Conservation (phyloP, 2,329 filamentous ascomycete genomes). For the Falciphora oryzae region DNA sequence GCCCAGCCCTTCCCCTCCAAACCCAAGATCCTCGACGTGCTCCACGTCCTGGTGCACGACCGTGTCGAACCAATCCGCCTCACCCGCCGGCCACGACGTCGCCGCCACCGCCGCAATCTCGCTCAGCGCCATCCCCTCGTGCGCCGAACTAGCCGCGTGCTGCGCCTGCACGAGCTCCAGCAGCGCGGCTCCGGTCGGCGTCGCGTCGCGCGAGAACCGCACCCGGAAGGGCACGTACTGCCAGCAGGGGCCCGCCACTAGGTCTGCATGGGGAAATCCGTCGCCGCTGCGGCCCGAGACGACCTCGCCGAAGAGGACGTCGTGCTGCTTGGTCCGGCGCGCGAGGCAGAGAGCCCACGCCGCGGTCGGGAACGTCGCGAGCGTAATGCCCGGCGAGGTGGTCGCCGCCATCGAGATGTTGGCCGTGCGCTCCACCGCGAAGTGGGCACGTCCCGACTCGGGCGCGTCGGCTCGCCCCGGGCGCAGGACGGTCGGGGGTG, state of each 20-base stretch:
- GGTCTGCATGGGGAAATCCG: constrained; percentile 47
- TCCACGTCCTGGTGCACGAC: constrained; percentile 55
- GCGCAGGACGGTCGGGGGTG: constrained; percentile 33
- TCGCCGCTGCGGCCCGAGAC: constrained; percentile 56
- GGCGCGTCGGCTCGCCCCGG: constrained; percentile 28
- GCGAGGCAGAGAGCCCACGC: constrained; percentile 61
- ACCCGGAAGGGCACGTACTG: constrained; percentile 62
- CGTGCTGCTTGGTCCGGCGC: constrained; percentile 41
- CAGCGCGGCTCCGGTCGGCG: constrained; percentile 44
- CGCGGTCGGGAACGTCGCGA: constrained; percentile 60
- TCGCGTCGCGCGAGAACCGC: constrained; percentile 10
- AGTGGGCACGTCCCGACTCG: constrained; percentile 31
- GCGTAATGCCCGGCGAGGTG: constrained; percentile 42
- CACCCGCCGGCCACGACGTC: constrained; percentile 37
- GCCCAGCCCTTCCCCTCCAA: constrained; percentile 24
- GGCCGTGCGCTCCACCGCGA: constrained; percentile 35
- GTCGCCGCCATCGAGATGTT: constrained; percentile 32
- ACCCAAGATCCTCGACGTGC: constrained; percentile 50
- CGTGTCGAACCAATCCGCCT: constrained; percentile 43
- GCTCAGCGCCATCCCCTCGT: constrained; percentile 47
- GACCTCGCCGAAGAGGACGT: constrained; percentile 62
- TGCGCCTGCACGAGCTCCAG: constrained; percentile 50
- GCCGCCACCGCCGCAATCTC: constrained; percentile 37
- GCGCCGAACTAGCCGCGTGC: constrained; percentile 48
- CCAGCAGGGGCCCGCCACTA: constrained; percentile 59